These are phyloP conservation scores for Pinus taeda DNA, from an alignment of 75 land plant genomes.

Conservation along the genomic window DNA sequence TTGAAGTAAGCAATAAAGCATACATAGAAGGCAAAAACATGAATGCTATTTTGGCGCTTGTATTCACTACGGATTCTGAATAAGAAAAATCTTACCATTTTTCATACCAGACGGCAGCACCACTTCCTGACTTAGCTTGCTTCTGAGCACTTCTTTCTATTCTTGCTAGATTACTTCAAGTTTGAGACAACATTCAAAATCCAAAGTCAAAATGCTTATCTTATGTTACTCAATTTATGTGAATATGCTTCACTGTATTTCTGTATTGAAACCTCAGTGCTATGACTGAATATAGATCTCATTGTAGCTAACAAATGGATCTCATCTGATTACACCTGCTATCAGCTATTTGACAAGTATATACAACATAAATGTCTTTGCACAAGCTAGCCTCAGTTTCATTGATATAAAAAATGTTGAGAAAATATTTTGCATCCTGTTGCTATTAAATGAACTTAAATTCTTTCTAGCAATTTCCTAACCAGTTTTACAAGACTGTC, in stretches of 20 bases:
- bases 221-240: background rate
- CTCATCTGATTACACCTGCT: no score
- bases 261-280: background rate
- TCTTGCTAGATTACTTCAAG: constrained; percentile 82
- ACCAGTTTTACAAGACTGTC: background rate
- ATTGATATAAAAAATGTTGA: background rate
- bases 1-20: background rate
- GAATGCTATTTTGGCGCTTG: background rate
- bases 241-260: background rate
- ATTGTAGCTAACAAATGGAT: background rate
- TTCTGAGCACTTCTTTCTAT: constrained; percentile 97
- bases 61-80: background rate
- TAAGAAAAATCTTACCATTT: constrained; percentile 64
- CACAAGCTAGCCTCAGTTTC: background rate
- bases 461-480: background rate
- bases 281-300: background rate
- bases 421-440: background rate
- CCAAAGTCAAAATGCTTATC: background rate
- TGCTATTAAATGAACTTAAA: no score
- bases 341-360: no score
- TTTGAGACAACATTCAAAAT: background rate
- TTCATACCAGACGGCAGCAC: constrained; percentile 94
- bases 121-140: constrained; percentile 91
- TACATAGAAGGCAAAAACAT: background rate
- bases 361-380: background rate